Conservation (phyloP, 768 basidiomycete genomes). For the Galerina marginata region DNA sequence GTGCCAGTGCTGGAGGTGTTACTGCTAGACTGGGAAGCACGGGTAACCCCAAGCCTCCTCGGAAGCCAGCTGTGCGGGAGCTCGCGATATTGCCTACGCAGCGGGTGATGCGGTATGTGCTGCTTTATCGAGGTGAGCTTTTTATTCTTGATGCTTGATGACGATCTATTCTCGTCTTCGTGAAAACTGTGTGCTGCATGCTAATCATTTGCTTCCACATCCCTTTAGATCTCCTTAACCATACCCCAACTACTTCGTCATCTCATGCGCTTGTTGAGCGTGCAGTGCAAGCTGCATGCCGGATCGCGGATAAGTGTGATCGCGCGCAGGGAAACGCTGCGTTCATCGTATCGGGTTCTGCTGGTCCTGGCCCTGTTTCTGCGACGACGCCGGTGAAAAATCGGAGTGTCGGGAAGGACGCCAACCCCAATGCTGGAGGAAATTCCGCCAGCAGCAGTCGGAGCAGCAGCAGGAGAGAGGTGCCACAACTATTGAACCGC, state of each 20-base stretch:
- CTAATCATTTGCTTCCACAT: conserved; percentile 1
- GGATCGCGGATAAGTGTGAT: conserved; percentile 32
- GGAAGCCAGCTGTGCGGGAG: conserved; percentile 48
- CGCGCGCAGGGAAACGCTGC: conserved; percentile 32
- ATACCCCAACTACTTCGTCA: conserved; percentile 55
- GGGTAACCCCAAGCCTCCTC: background rate
- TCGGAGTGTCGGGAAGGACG: background rate
- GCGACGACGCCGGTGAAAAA: too few species aligned
- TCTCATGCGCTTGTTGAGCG: conserved; percentile 31
- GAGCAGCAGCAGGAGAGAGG: background rate
- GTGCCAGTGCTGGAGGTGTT: too few species aligned
- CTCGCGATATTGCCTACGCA: conserved; percentile 72
- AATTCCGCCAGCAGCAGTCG: background rate
- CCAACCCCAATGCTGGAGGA: background rate
- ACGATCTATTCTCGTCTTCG: background rate
- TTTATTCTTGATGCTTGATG: background rate
- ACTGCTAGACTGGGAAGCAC: too few species aligned
- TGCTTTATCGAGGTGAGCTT: conserved; percentile 63
- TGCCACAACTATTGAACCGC: background rate
- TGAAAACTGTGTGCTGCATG: background rate
- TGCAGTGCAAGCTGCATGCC: conserved; percentile 33
- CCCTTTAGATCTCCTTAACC: conserved; percentile 55
- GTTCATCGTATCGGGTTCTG: conserved; percentile 20
- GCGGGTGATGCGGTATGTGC: conserved; percentile 64
- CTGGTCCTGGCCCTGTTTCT: background rate